A percentile compares a stretch with the other conserved stretches of the same genome.
These are phyloP conservation scores for Zymoseptoria brevis DNA, from an alignment of 2,329 filamentous ascomycete species.

Conservation along the genomic window DNA sequence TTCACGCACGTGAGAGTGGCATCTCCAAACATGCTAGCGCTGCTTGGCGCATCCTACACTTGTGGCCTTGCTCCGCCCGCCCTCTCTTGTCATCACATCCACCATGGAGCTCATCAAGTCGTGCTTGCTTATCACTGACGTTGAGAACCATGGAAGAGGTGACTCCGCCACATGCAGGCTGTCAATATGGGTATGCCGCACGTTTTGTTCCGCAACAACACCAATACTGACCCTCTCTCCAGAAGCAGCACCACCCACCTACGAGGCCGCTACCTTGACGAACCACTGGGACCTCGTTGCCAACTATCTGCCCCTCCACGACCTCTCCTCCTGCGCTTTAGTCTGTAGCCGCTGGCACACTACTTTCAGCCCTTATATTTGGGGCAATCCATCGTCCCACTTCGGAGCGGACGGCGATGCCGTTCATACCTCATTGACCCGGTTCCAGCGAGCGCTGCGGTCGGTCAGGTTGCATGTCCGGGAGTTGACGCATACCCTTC, in stretches of 20 bases:
- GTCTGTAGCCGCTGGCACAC: conserved; percentile 51
- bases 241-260: conserved; percentile 51
- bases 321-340: conserved; percentile 48
- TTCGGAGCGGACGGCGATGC: conserved; percentile 54
- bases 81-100: not conserved
- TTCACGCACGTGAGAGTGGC: not conserved
- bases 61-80: not conserved
- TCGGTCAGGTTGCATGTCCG: conserved; percentile 47
- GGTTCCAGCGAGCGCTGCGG: conserved; percentile 50
- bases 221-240: not conserved
- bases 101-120: not conserved
- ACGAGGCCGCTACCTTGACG: conserved; percentile 47
- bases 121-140: not conserved
- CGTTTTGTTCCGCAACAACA: not conserved
- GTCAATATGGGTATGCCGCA: not conserved
- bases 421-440: conserved; percentile 53
- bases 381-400: conserved; percentile 56
- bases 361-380: conserved; percentile 52
- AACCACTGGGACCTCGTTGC: conserved; percentile 51
- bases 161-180: not conserved
- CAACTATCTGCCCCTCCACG: conserved; percentile 47
- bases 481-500: conserved; percentile 53
- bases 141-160: not conserved
- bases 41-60: not conserved
- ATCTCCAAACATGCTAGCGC: not conserved